Evolutionary conservation across 1,284 basidiomycete genomes (phyloP), one percentile per base, ranked within the genome.

Genomic region (Sporisorium graminicola): DNA sequence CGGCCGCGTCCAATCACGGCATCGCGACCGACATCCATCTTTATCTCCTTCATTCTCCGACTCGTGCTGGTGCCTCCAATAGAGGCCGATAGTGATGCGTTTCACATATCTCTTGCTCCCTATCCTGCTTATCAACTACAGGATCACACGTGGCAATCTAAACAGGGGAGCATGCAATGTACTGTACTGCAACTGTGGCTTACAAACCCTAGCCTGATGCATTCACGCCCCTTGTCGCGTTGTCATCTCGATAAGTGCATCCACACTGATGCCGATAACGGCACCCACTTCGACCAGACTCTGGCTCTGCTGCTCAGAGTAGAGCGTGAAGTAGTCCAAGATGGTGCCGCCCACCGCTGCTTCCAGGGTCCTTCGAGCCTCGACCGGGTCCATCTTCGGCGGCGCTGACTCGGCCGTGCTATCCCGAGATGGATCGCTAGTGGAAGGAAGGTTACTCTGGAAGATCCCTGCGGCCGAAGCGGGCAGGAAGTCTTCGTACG

Each of bases 401-500:
- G 8, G 9, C 9, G 40, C 37, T 4, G 16, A 20, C 20, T 29
- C 29, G 18, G 35, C 8, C 10, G 33, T n/a, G 13, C 7, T 10
- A 24, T 27, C 6, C 37, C 10, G 40, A 22, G 51, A 31, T 16
- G 22, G 18, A 5, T 20, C 3, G 40, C 40, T 43, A 4, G 40
- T 31, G 3, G 49, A 50, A 10, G 74, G 62, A 9, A 77, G 61
- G 20, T 88, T 88, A 33, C 82, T 85, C 63, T 86, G 85, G 78
- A 88, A 88, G 60, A 88, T 88, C 12, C 87, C 87, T 1, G 87
- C 87, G 8, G 87, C 87, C 3, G 82, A 85, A 3, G 86, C 87
- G 0, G 87, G 87, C 16, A 88, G 69, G 70, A 88, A 88, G 64
- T 87, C 87, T 65, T 88, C 87, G 66, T 87, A 88, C 9, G 85